A percentile compares a stretch with the other conserved stretches of the same genome.
Evolutionary conservation across 2,329 filamentous ascomycete species (phyloP).

Genomic region (Bertia moriformis): DNA sequence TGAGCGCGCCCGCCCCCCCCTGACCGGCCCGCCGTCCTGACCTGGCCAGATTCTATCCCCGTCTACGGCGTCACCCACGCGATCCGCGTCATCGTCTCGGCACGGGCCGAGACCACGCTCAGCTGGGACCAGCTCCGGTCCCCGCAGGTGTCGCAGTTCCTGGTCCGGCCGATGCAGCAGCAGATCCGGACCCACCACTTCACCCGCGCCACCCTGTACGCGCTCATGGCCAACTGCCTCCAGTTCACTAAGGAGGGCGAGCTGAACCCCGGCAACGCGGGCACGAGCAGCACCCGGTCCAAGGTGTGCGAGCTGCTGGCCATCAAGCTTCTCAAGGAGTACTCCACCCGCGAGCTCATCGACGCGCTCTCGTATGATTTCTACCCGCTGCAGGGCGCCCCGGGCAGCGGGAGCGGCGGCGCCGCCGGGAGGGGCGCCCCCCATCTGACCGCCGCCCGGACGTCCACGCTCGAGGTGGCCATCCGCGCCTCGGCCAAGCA

Average conservation of each 20-base stretch:
- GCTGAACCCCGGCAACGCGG: slow-evolving; percentile 68
- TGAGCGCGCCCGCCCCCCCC: slow-evolving; percentile 18
- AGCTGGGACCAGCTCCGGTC: slow-evolving; percentile 90
- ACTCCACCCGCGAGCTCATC: slow-evolving; percentile 75
- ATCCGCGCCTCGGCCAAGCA: slow-evolving; percentile 86
- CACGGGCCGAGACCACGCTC: slow-evolving; percentile 78
- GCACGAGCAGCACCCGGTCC: slow-evolving; percentile 69
- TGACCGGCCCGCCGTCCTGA: slow-evolving; percentile 8
- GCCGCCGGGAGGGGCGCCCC: slow-evolving; percentile 25
- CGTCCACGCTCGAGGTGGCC: slow-evolving; percentile 82
- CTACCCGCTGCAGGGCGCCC: slow-evolving; percentile 73
- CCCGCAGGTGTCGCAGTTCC: slow-evolving; percentile 90
- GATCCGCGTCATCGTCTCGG: slow-evolving; percentile 69
- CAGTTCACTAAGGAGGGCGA: slow-evolving; percentile 84
- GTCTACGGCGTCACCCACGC: slow-evolving; percentile 84
- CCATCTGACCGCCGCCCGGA: slow-evolving; percentile 56
- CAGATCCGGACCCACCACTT: slow-evolving; percentile 74
- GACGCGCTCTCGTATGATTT: slow-evolving; percentile 93
- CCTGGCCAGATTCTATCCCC: slow-evolving; percentile 57
- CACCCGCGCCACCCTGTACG: slow-evolving; percentile 73
- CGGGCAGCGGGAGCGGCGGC: slow-evolving; percentile 14
- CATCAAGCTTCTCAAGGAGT: slow-evolving; percentile 80
- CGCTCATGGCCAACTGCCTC: slow-evolving; percentile 80
- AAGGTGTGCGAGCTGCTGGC: slow-evolving; percentile 82
- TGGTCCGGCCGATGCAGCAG: slow-evolving; percentile 88